Conservation (phyloP, 2,329 filamentous ascomycete species). For the Botryotinia globosa region DNA sequence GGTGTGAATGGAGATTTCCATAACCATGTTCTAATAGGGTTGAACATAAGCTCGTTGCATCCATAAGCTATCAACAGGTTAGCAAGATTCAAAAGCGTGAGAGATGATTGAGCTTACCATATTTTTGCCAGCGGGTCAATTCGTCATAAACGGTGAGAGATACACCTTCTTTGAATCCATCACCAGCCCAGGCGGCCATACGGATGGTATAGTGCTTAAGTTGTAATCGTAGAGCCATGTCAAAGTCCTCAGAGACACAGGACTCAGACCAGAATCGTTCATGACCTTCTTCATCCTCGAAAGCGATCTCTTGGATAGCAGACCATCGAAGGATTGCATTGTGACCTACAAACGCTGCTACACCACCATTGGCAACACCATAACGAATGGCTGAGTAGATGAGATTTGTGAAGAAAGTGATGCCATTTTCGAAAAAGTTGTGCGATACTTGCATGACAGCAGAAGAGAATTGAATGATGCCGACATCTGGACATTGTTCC, state of each 20-base stretch:
- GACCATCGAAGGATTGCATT: slow-evolving; percentile 72
- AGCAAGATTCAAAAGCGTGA: not conserved
- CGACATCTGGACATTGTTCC: slow-evolving; percentile 66
- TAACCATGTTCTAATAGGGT: slow-evolving; percentile 61
- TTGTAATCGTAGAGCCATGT: slow-evolving; percentile 70
- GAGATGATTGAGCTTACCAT: slow-evolving; percentile 35
- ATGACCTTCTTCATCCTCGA: slow-evolving; percentile 49
- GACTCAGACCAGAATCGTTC: slow-evolving; percentile 71
- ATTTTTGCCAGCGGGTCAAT: slow-evolving; percentile 69
- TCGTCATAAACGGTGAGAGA: slow-evolving; percentile 72
- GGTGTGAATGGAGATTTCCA: slow-evolving; percentile 61
- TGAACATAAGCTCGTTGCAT: slow-evolving; percentile 67
- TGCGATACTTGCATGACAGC: slow-evolving; percentile 74
- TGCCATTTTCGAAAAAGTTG: slow-evolving; percentile 69
- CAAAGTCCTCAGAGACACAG: slow-evolving; percentile 75
- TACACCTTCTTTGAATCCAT: slow-evolving; percentile 71
- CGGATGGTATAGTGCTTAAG: slow-evolving; percentile 66
- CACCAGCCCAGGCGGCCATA: slow-evolving; percentile 64
- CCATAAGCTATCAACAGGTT: slow-evolving; percentile 51
- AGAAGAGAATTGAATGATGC: slow-evolving; percentile 70
- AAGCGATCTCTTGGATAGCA: slow-evolving; percentile 57
- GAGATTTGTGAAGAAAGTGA: slow-evolving; percentile 76
- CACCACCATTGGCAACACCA: slow-evolving; percentile 67
- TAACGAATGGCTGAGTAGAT: slow-evolving; percentile 73
- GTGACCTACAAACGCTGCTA: slow-evolving; percentile 69